These are phyloP conservation scores for Aquilaria malaccensis DNA, from an alignment of 345 rosid genomes.

Conservation along the genomic window DNA sequence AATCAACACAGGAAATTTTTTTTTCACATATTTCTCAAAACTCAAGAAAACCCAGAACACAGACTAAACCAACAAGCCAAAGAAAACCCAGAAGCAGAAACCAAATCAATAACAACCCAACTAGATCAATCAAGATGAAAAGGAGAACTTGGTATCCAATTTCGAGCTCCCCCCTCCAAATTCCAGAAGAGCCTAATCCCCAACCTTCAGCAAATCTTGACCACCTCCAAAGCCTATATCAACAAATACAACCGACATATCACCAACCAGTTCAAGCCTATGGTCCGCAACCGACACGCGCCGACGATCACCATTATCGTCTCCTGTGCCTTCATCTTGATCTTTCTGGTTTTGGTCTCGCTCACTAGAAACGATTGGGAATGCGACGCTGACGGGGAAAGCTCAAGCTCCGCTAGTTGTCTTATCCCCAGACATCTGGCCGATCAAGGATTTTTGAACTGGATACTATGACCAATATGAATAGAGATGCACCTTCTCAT, in stretches of 20 bases:
- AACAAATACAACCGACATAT: constrained; percentile 73
- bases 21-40: constrained; percentile 21
- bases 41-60: constrained; percentile 22
- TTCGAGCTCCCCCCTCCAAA: constrained; percentile 65
- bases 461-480: too few species aligned
- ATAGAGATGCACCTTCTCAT: too few species aligned
- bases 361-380: constrained; percentile 14
- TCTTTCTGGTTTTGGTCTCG: constrained; percentile 76
- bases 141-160: constrained; percentile 47
- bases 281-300: constrained; percentile 71
- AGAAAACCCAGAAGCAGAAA: constrained; percentile 18
- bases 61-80: constrained; percentile 13
- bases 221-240: constrained; percentile 64
- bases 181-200: constrained; percentile 72
- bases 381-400: too few species aligned
- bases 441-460: too few species aligned
- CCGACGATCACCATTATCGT: constrained; percentile 55
- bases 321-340: constrained; percentile 59
- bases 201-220: constrained; percentile 76
- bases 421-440: too few species aligned
- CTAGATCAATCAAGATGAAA: constrained; percentile 47
- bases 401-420: too few species aligned
- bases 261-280: constrained; percentile 72
- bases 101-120: constrained; percentile 28
- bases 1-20: too few species aligned